Evolutionary conservation across 2,329 filamentous ascomycete species (phyloP), one percentile per base, ranked within the genome.

Genomic region (Xylaria digitata): DNA sequence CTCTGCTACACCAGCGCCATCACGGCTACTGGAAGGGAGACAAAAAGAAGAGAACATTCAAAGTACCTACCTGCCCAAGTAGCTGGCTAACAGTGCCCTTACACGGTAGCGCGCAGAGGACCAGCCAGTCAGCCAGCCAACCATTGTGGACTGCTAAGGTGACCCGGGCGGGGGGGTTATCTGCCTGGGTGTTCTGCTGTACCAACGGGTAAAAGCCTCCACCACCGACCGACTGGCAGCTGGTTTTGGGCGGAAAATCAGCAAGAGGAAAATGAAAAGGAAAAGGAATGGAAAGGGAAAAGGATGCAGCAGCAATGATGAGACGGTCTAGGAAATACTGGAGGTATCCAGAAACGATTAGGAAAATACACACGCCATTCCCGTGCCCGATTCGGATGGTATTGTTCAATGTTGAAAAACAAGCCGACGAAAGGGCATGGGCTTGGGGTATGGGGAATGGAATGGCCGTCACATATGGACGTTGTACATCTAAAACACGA

Each of bases 101-200:
- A 48, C 21, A 49, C 66, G 54, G 66, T 68, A 65, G 60, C 66
- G 66, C 63, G 66, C 66, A 68, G 66, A 61, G 50, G 43, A n/a
- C 58, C 32, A 54, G 21, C 32, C 56, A 63, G 55, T 32, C 50
- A 54, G 23, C 55, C 62, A 59, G 45, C 63, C 66, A 68, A 66
- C 59, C 59, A 62, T 45, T 13, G 60, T 42, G 48, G 67, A 21
- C 61, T 65, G 49, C 49, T 9, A 52, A 60, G 55, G 45, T 52
- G 46, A 58, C 64, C 64, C 45, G 45, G 53, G 67, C 61, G 63
- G 67, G 65, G 63, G 67, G 65, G 63, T 67, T 52, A 54, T 19
- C 49, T 32, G 49, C 30, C 49, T 37, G n/a, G 46, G 23, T 15
- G 32, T 26, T 53, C 42, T 57, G 46, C 48, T 50, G 57, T 53